Conservation (phyloP, 495 filamentous ascomycete genomes). For the Neurospora tetraspora region DNA sequence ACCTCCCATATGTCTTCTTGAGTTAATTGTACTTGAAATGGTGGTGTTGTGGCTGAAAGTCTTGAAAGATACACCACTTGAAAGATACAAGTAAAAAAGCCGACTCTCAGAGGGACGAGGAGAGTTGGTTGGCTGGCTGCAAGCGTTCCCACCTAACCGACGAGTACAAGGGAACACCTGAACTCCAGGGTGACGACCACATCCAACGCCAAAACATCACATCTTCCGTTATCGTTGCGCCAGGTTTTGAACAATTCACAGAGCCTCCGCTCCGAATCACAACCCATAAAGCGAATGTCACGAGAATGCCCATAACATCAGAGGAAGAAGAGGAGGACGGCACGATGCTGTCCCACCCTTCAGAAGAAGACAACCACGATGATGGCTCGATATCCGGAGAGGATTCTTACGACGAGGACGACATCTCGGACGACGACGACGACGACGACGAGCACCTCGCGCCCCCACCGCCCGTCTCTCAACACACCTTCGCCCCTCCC, state of each 20-base stretch:
- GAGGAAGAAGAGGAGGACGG: conserved; percentile 41
- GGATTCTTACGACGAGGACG: conserved; percentile 5
- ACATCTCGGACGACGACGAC: conserved; percentile 2
- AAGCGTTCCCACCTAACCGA: too few species aligned
- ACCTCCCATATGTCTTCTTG: too few species aligned
- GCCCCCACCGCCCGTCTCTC: conserved; percentile 29
- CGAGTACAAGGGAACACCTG: not conserved
- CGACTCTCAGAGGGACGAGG: too few species aligned
- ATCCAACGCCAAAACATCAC: not conserved
- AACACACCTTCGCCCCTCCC: conserved; percentile 67
- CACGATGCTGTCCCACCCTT: not conserved
- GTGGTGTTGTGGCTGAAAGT: too few species aligned
- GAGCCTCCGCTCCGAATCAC: not conserved
- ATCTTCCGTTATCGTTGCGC: not conserved
- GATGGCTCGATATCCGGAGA: conserved; percentile 1
- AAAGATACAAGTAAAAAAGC: too few species aligned
- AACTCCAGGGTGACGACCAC: not conserved
- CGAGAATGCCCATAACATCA: conserved; percentile 36
- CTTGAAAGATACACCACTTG: too few species aligned
- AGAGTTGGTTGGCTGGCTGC: too few species aligned
- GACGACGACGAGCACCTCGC: conserved; percentile 16
- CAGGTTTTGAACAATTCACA: not conserved
- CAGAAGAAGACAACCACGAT: conserved; percentile 7
- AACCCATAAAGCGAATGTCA: conserved; percentile 2
- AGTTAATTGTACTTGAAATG: too few species aligned